Base-by-base conservation (phyloP, 1,139 yeast genomes). In the Nakaseomyces delphensis region DNA sequence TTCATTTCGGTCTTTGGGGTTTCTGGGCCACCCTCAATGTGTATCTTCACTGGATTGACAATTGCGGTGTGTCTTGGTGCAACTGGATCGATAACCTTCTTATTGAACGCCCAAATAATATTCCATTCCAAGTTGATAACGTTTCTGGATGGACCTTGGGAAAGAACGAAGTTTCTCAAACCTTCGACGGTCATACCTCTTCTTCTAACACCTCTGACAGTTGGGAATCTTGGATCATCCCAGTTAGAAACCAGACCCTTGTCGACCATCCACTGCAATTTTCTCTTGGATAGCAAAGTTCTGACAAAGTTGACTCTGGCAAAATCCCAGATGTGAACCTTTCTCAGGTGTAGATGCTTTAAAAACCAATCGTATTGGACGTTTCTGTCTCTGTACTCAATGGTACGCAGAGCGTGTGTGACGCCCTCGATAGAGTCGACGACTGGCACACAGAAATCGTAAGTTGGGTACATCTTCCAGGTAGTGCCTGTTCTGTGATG, bases 161-260 rank as follows among this genome's bases (percentile, higher is more conserved):
- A 76, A 51, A 91, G 74, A 55, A 91, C 84, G 59, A 89, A 91
- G 71, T 83, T 83, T 67, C 91, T 79, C 65, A 91, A 77, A 53
- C 96, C 97, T 69, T 91, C 96, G 50, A 91, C 93, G 37, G 96
- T 80, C 97, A 91, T 91, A 72, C 98, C 98, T 72, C 98, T 83
- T 75, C 97, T 81, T 73, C 96, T 84, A 43, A 89, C 96, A 71
- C 97, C 97, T 68, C 96, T 80, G 35, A 89, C 95, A 39, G 98
- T 91, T 54, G 98, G 98, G 87, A 91, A 91, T 66, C 98, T 77
- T 57, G 98, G 97, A 67, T 91, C 98, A 62, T 89, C 96, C 98
- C 98, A 91, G 68, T 86, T 87, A 29, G 75, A 59, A 47, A 91
- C 98, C 55, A 80, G 73, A 32, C 76, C 70, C 64, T 85, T 82